Base-by-base conservation (phyloP, 352 stramenopile species). In the Pythium apleroticum region DNA sequence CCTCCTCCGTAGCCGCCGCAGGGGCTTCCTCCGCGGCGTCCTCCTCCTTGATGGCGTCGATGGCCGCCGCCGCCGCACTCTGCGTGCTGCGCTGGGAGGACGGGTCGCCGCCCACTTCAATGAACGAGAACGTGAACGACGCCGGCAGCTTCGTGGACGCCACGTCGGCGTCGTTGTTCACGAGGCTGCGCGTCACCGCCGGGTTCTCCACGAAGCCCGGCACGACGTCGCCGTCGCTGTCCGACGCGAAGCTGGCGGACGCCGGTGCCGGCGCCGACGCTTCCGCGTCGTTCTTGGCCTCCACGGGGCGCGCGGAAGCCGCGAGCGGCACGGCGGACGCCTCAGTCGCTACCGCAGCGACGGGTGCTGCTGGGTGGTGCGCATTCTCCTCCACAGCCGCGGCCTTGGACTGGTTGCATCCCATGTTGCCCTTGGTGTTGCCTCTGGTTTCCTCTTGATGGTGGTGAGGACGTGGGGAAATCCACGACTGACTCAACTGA, bases 41-140 rank as follows among this genome's bases (percentile, higher is more conserved):
- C 5, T 70, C 64, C 25, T 73, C 64, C 6, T 50, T 58, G 43
- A 53, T 69, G 20, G 63, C 64, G 1, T 67, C 64, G 27, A 72
- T 64, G 17, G 39, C 60, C 3, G 60, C 48, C 33, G 55, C 54
- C 15, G 30, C 55, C 33, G 56, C 46, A 33, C 49, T 65, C 20
- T 63, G 22, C 19, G 43, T 57, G 46, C 27, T 65, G 45, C 41
- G 30, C 62, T 58, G 41, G 33, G 43, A 62, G 10, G 33, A 6
- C 24, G 55, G 56, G 28, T 69, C 56, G 37, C 63, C 43, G n/a
- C 63, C 83, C 35, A 83, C 73, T 58, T 90, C 77, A 56, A 90
- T 90, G 64, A 88, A 90, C 35, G 81, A 90, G 66, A 90, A 90
- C 11, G 78, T 84, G 58, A 90, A 90, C 62, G 73, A 77, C 55